phyloP scores from a whole-genome alignment of 805 yeast species.

The Dipodascopsis tothii region DNA sequence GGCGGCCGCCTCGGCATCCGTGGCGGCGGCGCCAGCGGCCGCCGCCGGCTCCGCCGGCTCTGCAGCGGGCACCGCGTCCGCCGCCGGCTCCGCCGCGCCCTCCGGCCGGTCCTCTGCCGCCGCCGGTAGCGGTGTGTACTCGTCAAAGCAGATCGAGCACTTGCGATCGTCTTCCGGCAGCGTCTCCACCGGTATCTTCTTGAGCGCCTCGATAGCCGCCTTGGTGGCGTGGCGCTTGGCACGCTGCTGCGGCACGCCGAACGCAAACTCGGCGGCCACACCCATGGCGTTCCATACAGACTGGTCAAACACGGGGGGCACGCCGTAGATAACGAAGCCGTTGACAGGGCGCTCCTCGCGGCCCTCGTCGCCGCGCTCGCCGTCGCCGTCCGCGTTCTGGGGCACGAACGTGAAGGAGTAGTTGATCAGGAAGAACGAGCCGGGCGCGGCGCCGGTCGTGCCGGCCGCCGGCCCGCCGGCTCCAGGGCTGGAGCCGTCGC shows the following conservation, averaged over 20 bases:
- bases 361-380: not conserved
- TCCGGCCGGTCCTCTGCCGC: no score
- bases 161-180: constrained; percentile 31
- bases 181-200: constrained; percentile 27
- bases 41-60: not conserved
- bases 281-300: not conserved
- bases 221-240: constrained; percentile 28
- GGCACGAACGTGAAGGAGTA: constrained; percentile 14
- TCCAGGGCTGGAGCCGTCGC: no score
- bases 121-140: no score
- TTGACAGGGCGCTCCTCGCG: constrained; percentile 5
- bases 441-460: no score
- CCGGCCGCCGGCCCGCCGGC: no score
- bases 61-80: not conserved
- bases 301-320: constrained; percentile 2
- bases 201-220: constrained; percentile 32
- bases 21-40: not conserved
- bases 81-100: not conserved
- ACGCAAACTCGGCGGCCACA: constrained; percentile 1
- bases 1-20: constrained; percentile 1
- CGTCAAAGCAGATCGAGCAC: constrained; percentile 43
- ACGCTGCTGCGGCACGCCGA: constrained; percentile 9
- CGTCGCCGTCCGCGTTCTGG: not conserved
- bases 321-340: constrained; percentile 14
- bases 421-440: constrained; percentile 14